Evolutionary conservation across 2,329 filamentous ascomycete species (phyloP).

Genomic region (Drechslerella dactyloides): DNA sequence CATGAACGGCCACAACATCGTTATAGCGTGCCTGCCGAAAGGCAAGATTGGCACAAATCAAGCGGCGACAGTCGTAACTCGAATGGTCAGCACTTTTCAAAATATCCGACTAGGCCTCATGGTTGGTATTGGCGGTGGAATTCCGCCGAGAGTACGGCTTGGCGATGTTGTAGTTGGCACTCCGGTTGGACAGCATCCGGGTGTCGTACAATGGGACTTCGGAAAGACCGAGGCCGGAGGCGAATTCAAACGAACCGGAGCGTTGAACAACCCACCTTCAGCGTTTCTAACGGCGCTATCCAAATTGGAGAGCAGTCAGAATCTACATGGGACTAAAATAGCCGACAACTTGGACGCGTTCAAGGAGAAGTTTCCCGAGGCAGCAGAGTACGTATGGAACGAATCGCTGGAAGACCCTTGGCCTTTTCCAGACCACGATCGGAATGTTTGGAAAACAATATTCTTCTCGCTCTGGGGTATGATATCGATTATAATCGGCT

Average conservation of each 20-base stretch:
- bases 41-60: not conserved
- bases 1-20: conserved; percentile 13
- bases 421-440: too few species aligned
- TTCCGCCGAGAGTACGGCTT: conserved; percentile 14
- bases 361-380: not conserved
- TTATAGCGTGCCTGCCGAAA: conserved; percentile 25
- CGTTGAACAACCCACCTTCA: not conserved
- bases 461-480: too few species aligned
- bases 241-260: not conserved
- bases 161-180: conserved; percentile 20
- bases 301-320: not conserved
- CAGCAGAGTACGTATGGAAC: not conserved
- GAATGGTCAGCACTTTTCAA: conserved; percentile 25
- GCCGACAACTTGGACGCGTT: not conserved
- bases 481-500: not conserved
- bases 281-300: not conserved
- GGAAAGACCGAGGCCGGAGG: conserved; percentile 3
- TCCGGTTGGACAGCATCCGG: not conserved
- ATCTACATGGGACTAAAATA: not conserved
- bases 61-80: conserved; percentile 6
- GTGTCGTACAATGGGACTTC: conserved; percentile 21
- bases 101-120: conserved; percentile 22
- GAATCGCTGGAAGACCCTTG: too few species aligned
- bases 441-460: too few species aligned
- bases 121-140: conserved; percentile 30